These are phyloP conservation scores for Podaxis sp. DNA, from an alignment of 768 basidiomycete species.

Conservation along the genomic window DNA sequence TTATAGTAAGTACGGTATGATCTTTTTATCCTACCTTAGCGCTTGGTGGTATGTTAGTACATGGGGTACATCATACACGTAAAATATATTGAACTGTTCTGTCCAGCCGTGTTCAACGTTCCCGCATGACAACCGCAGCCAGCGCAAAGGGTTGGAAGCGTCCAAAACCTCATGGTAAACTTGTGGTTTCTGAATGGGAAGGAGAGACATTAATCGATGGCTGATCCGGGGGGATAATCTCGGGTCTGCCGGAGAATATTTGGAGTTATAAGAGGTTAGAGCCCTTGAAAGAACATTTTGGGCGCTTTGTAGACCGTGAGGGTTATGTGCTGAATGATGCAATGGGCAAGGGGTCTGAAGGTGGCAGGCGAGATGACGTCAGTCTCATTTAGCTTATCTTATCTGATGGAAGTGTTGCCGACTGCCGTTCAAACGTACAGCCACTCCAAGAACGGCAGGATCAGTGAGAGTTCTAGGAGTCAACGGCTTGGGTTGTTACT, in stretches of 20 bases:
- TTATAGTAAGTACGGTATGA: slow-evolving; percentile 1
- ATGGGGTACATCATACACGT: background rate
- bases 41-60: background rate
- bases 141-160: background rate
- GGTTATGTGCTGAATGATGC: background rate
- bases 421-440: background rate
- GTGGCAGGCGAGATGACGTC: background rate
- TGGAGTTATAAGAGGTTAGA: background rate
- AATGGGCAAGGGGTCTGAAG: background rate
- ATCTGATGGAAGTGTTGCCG: background rate
- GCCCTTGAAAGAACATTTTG: background rate
- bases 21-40: background rate
- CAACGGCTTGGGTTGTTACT: background rate
- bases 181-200: background rate
- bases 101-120: slow-evolving; percentile 2
- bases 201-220: background rate
- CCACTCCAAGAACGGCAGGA: background rate
- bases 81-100: background rate
- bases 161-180: slow-evolving; percentile 11
- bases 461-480: background rate
- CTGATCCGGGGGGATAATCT: background rate
- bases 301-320: background rate
- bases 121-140: slow-evolving; percentile 2
- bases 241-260: background rate
- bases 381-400: slow-evolving; percentile 6